A percentile compares a stretch with the other conserved stretches of the same genome.
phyloP scores from a whole-genome alignment of 2,329 filamentous ascomycete species.

The Cercospora janseana region DNA sequence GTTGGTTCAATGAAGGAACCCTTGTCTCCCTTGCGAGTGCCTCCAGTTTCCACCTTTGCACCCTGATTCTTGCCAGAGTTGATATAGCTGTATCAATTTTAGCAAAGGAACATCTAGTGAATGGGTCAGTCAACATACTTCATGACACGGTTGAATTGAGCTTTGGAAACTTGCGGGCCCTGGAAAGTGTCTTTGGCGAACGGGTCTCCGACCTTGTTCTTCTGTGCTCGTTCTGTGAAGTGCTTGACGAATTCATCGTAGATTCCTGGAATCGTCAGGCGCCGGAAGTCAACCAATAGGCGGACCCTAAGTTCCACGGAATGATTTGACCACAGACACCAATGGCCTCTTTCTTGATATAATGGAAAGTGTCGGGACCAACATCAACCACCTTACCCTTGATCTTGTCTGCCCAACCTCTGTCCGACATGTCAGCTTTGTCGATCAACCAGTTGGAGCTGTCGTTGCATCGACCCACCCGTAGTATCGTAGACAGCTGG shows the following conservation, averaged over 20 bases:
- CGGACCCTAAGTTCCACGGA: too few relatives aligned
- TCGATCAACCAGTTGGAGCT: too few relatives aligned
- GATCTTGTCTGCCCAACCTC: constrained; percentile 17
- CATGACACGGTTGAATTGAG: not conserved
- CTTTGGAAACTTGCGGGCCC: not conserved
- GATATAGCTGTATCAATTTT: too few relatives aligned
- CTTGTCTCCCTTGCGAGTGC: too few relatives aligned
- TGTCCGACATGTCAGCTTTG: too few relatives aligned
- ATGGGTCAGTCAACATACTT: not conserved
- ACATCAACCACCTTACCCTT: not conserved
- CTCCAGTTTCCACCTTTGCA: too few relatives aligned
- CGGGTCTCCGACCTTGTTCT: constrained; percentile 12
- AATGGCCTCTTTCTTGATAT: constrained; percentile 27
- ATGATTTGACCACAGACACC: constrained; percentile 66
- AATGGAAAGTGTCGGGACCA: not conserved
- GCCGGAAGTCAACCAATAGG: too few relatives aligned
- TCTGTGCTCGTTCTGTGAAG: constrained; percentile 32
- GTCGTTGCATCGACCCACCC: too few relatives aligned
- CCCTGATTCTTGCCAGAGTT: not conserved
- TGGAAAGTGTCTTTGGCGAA: not conserved
- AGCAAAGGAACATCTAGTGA: too few relatives aligned
- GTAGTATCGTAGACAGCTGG: too few relatives aligned
- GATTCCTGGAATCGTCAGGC: too few relatives aligned
- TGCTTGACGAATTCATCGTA: not conserved
- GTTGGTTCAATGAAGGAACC: constrained; percentile 26